A percentile compares a stretch with the other conserved stretches of the same genome.
phyloP scores from a whole-genome alignment of 202 grass and related monocot species.

The Alloteropsis angusta region DNA sequence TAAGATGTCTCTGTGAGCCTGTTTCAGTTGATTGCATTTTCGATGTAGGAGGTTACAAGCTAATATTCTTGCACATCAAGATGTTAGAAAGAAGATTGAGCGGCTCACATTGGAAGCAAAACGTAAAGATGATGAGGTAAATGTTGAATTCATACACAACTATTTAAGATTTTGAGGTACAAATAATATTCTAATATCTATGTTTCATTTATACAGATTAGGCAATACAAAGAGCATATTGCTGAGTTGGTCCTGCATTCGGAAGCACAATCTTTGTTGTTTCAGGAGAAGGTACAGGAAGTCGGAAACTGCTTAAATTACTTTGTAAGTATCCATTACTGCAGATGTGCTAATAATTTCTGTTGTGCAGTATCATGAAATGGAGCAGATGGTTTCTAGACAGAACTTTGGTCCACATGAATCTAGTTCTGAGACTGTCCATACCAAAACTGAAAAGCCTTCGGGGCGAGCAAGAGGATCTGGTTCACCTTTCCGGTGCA shows the following conservation, averaged over 20 bases:
- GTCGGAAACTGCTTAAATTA: not conserved
- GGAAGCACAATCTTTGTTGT: conserved; percentile 80
- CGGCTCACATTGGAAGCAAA: conserved; percentile 44
- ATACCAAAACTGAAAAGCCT: conserved; percentile 53
- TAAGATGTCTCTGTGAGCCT: not conserved
- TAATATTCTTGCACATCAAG: conserved; percentile 48
- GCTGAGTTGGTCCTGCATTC: conserved; percentile 74
- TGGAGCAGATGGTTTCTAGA: conserved; percentile 52
- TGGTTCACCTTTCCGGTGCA: conserved; percentile 71
- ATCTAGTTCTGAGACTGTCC: conserved; percentile 30
- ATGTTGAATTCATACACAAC: not conserved
- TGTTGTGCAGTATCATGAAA: conserved; percentile 53
- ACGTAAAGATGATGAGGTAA: conserved; percentile 73
- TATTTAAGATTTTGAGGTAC: conserved; percentile 9
- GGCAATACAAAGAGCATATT: conserved; percentile 70
- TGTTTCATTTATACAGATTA: conserved; percentile 50
- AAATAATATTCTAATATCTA: conserved; percentile 25
- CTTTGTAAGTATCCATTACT: conserved; percentile 27
- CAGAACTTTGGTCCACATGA: conserved; percentile 30
- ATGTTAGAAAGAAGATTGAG: conserved; percentile 52
- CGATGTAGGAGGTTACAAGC: conserved; percentile 27
- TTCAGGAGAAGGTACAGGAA: conserved; percentile 63
- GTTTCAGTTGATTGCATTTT: conserved; percentile 9
- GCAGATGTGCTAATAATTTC: conserved; percentile 29
- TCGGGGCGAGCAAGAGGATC: conserved; percentile 46